These are phyloP conservation scores for Boletus barrowsii DNA, from an alignment of 768 basidiomycete species.

Conservation along the genomic window DNA sequence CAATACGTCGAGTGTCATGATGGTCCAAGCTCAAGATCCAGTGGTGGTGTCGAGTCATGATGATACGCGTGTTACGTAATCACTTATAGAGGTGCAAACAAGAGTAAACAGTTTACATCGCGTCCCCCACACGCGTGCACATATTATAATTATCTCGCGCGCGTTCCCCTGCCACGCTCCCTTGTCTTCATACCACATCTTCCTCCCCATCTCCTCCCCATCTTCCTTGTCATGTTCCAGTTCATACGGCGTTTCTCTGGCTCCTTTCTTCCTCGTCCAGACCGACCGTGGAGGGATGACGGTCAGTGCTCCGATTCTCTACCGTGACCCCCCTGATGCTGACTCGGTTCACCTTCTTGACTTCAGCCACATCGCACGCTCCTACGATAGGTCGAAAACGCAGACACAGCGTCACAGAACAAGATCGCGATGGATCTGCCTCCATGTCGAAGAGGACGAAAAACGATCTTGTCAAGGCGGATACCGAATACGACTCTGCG, in stretches of 20 bases:
- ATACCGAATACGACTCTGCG: constrained; percentile 25
- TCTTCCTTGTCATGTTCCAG: constrained; percentile 48
- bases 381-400: constrained; percentile 68
- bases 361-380: constrained; percentile 68
- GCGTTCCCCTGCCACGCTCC: constrained; percentile 1
- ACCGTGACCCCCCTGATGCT: constrained; percentile 2
- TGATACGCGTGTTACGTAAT: constrained; percentile 13
- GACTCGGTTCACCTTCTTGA: constrained; percentile 4
- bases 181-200: not conserved
- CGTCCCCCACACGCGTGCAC: not conserved
- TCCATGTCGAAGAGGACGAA: constrained; percentile 35
- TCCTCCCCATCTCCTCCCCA: not conserved
- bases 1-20: constrained; percentile 80
- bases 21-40: not conserved
- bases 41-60: not conserved
- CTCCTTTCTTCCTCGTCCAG: constrained; percentile 65
- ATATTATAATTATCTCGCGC: not conserved
- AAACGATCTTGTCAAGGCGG: constrained; percentile 22
- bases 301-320: constrained; percentile 42
- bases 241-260: constrained; percentile 69
- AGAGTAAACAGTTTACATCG: constrained; percentile 16
- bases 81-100: constrained; percentile 18
- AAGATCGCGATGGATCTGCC: constrained; percentile 34
- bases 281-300: constrained; percentile 76
- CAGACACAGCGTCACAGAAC: constrained; percentile 48